Evolutionary conservation across 1,139 yeast species (phyloP).

Genomic region (Lodderomyces margitis): DNA sequence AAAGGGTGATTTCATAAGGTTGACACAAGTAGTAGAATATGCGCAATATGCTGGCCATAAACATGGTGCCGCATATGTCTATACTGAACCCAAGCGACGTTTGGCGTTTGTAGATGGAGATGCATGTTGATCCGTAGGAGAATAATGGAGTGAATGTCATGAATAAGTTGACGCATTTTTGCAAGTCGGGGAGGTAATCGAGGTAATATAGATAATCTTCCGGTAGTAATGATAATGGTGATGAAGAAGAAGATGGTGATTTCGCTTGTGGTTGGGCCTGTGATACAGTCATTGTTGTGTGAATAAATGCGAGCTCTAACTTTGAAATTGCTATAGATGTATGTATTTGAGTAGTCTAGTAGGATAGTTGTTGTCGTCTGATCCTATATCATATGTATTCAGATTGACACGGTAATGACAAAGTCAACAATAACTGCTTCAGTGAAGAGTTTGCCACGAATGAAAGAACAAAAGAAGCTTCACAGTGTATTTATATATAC

Average conservation of each 20-base stretch:
- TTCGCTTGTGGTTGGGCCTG: not conserved
- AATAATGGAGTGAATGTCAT: slow-evolving; percentile 77
- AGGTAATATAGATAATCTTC: slow-evolving; percentile 25
- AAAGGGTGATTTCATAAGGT: slow-evolving; percentile 74
- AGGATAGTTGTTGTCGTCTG: no score
- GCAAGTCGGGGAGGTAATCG: slow-evolving; percentile 46
- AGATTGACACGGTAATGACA: no score
- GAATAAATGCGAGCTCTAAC: no score
- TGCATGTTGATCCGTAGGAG: slow-evolving; percentile 81
- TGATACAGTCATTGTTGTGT: no score
- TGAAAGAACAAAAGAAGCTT: no score
- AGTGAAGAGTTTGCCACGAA: no score
- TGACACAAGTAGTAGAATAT: slow-evolving; percentile 73
- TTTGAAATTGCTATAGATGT: no score
- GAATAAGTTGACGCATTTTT: slow-evolving; percentile 39
- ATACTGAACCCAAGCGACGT: slow-evolving; percentile 79
- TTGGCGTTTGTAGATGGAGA: slow-evolving; percentile 59
- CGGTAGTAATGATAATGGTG: slow-evolving; percentile 17
- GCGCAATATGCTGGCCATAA: slow-evolving; percentile 71
- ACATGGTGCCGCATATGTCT: slow-evolving; percentile 90
- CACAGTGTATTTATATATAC: no score
- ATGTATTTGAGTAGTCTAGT: no score
- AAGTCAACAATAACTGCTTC: no score
- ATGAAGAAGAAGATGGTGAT: not conserved
- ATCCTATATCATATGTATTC: no score